Evolutionary conservation across 768 basidiomycete species (phyloP), one percentile per base, ranked within the genome.

Genomic region (Hericium erinaceus): DNA sequence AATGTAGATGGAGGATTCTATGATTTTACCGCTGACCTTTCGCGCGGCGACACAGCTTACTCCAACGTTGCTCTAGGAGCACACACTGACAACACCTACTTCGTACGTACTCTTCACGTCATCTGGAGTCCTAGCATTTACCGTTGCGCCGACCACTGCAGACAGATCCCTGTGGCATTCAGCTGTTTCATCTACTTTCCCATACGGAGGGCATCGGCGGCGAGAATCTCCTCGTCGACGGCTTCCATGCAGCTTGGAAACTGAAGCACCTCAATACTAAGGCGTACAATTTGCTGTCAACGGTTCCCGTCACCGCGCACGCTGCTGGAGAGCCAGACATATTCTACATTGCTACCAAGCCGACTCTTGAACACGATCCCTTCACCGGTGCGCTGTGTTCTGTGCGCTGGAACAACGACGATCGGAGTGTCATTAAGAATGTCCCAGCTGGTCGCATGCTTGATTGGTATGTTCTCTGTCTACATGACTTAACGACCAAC

Each of bases 101-200:
- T 78, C 60, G 88, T 89, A 57, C 1, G 50, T 37, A 61, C n/a
- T 12, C 52, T 48, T 48, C 18, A 39, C 12, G 16, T 26, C 6
- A 3, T 13, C 39, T 2, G 4, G 12, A 24, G 13, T 3, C 38
- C 12, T 33, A 39, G 37, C 48, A 26, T 41, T 18, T 22, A n/a
- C 15, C 20, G 24, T 16, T 26, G 26, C 26, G 26, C 33, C 33
- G 33, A 33, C 33, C 33, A 33, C 33, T 33, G 50, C 58, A 92
- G 89, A 95, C 89, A 24, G 92, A 98, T 69, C 95, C 95, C 3
- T 89, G 88, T 57, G 95, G 95, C n/a, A 75, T 98, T 12, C 97
- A 99, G 65, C 75, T 97, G 49, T 98, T 98, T 74, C 97, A 99
- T 70, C 79, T 98, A 48, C 83, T 98, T 39, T 89, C 88, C 0